phyloP scores from a whole-genome alignment of 2,329 filamentous ascomycete genomes.

The Fusarium tuaranense region DNA sequence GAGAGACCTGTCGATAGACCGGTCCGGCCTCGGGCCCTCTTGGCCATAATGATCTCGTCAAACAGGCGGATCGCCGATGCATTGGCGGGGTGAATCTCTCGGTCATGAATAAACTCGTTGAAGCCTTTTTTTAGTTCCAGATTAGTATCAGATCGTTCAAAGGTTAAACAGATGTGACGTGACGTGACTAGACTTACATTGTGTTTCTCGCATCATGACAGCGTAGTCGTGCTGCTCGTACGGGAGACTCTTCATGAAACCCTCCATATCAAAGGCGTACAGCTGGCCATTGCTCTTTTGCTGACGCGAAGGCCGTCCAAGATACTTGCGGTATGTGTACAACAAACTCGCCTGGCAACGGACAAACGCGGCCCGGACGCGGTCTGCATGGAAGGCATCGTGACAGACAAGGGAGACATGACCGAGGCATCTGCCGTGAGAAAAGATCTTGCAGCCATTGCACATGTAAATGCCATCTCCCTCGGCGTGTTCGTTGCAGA shows the following conservation, averaged over 20 bases:
- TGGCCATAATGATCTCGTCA: slow-evolving; percentile 86
- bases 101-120: slow-evolving; percentile 87
- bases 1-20: slow-evolving; percentile 74
- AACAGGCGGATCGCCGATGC: slow-evolving; percentile 80
- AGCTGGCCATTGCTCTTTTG: slow-evolving; percentile 71
- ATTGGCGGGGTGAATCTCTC: slow-evolving; percentile 73
- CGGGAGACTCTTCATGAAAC: slow-evolving; percentile 73
- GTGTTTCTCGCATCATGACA: slow-evolving; percentile 73
- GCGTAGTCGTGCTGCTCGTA: slow-evolving; percentile 75
- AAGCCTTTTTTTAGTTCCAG: slow-evolving; percentile 57
- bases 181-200: slow-evolving; percentile 61
- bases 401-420: slow-evolving; percentile 74
- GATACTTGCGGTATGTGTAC: slow-evolving; percentile 74
- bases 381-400: slow-evolving; percentile 70
- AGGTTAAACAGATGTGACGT: background rate
- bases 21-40: slow-evolving; percentile 74
- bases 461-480: slow-evolving; percentile 82
- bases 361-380: slow-evolving; percentile 72
- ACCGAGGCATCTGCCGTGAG: slow-evolving; percentile 71
- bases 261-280: slow-evolving; percentile 74
- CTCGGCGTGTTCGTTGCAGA: slow-evolving; percentile 81
- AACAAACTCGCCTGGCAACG: slow-evolving; percentile 74
- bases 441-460: slow-evolving; percentile 69
- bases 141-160: slow-evolving; percentile 10
- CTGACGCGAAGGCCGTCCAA: slow-evolving; percentile 69